Conservation (phyloP, 306 rosid species). For the Hippophae tibetana region DNA sequence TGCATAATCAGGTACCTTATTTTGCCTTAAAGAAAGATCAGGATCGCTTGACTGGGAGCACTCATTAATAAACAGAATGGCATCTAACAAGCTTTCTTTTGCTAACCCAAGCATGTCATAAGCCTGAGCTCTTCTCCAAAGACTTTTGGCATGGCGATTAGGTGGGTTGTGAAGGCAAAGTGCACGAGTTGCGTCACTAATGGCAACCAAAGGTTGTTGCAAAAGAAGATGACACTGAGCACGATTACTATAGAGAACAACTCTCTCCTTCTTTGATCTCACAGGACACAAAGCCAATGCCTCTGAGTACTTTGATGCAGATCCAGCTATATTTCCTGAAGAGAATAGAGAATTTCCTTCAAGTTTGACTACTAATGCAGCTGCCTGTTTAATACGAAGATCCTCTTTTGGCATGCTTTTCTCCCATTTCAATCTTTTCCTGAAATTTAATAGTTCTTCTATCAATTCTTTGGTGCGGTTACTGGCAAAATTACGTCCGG, state of each 20-base stretch:
- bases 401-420: slow-evolving; percentile 96
- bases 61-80: slow-evolving; percentile 91
- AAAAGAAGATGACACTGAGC: slow-evolving; percentile 90
- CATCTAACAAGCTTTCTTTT: slow-evolving; percentile 89
- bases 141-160: slow-evolving; percentile 96
- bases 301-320: slow-evolving; percentile 89
- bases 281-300: slow-evolving; percentile 91
- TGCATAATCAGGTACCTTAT: slow-evolving; percentile 95
- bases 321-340: slow-evolving; percentile 87
- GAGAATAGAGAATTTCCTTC: slow-evolving; percentile 98
- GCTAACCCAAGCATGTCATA: slow-evolving; percentile 95
- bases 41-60: slow-evolving; percentile 97
- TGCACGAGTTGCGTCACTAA: slow-evolving; percentile 92
- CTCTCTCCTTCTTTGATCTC: slow-evolving; percentile 95
- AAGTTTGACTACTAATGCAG: slow-evolving; percentile 91
- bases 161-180: slow-evolving; percentile 92
- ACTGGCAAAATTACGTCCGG: slow-evolving; percentile 51
- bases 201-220: slow-evolving; percentile 92
- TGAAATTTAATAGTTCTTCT: slow-evolving; percentile 68
- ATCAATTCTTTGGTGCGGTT: slow-evolving; percentile 65
- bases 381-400: slow-evolving; percentile 96
- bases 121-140: slow-evolving; percentile 99
- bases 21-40: slow-evolving; percentile 77
- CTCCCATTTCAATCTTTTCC: slow-evolving; percentile 86
- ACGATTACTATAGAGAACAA: slow-evolving; percentile 88